These are phyloP conservation scores for Bacterosira constricta DNA, from an alignment of 108 stramenopile genomes.

Conservation along the genomic window DNA sequence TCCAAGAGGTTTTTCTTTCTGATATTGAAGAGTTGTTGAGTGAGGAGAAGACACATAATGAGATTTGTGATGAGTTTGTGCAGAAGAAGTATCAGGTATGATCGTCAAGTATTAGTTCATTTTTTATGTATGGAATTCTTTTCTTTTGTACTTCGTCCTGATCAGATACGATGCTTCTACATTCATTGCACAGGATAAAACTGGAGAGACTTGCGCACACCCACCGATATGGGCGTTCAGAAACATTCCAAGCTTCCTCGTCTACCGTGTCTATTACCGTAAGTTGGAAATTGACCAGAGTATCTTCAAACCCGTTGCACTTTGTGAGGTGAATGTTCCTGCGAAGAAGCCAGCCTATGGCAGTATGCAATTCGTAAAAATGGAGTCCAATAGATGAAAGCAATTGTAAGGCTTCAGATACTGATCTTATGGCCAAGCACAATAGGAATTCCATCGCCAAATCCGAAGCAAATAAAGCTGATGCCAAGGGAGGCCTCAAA, in stretches of 20 bases:
- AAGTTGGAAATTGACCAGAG: neutral
- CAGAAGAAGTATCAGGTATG: too few relatives aligned
- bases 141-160: neutral
- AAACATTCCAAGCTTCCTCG: constrained; percentile 4
- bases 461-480: too few relatives aligned
- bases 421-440: too few relatives aligned
- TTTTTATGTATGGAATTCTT: constrained; percentile 1
- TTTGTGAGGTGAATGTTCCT: neutral
- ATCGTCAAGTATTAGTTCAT: too few relatives aligned
- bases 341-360: constrained; percentile 1
- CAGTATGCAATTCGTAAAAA: neutral
- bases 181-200: too few relatives aligned
- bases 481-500: neutral
- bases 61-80: constrained; percentile 9
- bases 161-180: too few relatives aligned
- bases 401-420: too few relatives aligned
- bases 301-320: constrained; percentile 1
- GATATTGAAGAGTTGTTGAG: neutral
- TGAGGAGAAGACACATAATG: neutral
- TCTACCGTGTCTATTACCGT: constrained; percentile 25
- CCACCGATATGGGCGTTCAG: constrained; percentile 4
- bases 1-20: neutral
- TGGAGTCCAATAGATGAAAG: neutral
- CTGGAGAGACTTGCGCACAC: neutral
- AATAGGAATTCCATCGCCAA: too few relatives aligned